Percentiles rank a stretch among this genome's conserved stretches.
These are phyloP conservation scores for Telfairia occidentalis DNA, from an alignment of 331 rosid species.

Conservation along the genomic window DNA sequence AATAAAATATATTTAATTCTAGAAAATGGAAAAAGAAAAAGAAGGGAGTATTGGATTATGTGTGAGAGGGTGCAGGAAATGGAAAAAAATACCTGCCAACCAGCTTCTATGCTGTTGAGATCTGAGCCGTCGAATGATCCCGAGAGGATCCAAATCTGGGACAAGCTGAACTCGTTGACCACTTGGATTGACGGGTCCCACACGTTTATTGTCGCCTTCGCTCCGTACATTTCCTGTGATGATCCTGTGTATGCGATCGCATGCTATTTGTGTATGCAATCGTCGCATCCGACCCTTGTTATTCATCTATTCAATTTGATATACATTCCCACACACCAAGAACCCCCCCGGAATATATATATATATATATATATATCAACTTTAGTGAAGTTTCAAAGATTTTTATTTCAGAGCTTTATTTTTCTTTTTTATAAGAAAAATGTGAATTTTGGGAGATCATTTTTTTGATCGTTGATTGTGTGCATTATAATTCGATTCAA, in stretches of 20 bases:
- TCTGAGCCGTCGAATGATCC: conserved; percentile 93
- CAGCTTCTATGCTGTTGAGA: conserved; percentile 97
- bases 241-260: conserved; percentile 82
- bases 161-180: conserved; percentile 76
- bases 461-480: no score
- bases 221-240: conserved; percentile 59
- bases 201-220: conserved; percentile 80
- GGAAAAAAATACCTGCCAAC: conserved; percentile 85
- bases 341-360: no score
- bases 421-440: no score
- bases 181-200: conserved; percentile 77
- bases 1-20: background rate
- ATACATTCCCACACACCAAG: no score
- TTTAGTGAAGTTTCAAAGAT: no score
- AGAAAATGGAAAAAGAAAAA: background rate
- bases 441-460: no score
- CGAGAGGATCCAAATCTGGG: conserved; percentile 84
- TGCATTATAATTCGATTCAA: no score
- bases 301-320: no score
- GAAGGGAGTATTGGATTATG: background rate
- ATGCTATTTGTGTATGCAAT: conserved; percentile 32
- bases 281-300: no score
- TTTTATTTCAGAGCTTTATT: no score
- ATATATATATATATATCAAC: no score
- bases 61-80: conserved; percentile 8